Evolutionary conservation across 176 grass and related monocot species (phyloP), one percentile per base, ranked within the genome.

Genomic region (Saccharum spontaneum): DNA sequence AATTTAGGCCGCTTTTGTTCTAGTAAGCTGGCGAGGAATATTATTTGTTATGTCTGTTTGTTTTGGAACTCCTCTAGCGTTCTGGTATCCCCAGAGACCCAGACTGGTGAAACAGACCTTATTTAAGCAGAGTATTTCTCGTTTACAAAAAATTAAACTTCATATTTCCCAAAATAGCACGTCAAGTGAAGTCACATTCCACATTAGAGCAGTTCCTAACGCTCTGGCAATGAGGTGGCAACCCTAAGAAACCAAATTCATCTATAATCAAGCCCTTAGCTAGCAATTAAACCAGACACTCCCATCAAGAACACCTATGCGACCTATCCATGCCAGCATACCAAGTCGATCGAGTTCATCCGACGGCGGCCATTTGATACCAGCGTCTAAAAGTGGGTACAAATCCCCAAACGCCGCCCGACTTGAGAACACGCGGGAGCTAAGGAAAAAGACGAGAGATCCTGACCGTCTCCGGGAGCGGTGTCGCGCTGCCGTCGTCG

Each of bases 381-480:
- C 8, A 13, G 65, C 55, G 10, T 26, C 34, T 12, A 41, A 75
- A 34, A n/a, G 8, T 40, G 59, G 1, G 26, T 0, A 1, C 22
- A 4, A 15, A 67, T 72, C 24, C 22, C 33, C n/a, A 44, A 30
- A 67, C 54, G 59, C 18, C 15, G 18, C 24, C 5, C 31, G 20
- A 69, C 71, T 68, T 17, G 57, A 1, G 41, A 59, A 48, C 45
- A 18, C 14, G 5, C 45, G 46, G 6, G 67, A 59, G 46, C 49
- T 71, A 69, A 39, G 62, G 4, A 61, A 41, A 72, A 31, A n/a
- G 22, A 24, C 1, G 24, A 48, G 60, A 59, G 18, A 85, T 66
- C 80, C 66, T 75, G 22, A 98, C 92, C 89, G 86, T 98, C 82
- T 98, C 89, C 2, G 92, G 95, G 44, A 98, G 86, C 18, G 92